Evolutionary conservation across 345 rosid genomes (phyloP), one percentile per base, ranked within the genome.

Genomic region (Pseudoturritis turrita): DNA sequence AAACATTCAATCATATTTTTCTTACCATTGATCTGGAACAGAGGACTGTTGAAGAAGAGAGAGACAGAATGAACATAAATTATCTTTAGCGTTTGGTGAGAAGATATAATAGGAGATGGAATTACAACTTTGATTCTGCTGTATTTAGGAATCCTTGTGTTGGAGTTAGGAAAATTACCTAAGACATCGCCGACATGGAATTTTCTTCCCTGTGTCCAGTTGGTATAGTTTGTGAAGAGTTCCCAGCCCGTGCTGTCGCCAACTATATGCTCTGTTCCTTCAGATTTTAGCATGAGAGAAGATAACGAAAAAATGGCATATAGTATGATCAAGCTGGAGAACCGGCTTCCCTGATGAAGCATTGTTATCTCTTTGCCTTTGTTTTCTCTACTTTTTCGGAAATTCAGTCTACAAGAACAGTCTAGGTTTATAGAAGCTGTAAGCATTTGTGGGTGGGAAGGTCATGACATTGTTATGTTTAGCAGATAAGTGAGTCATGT

Each of bases 161-260:
- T 47, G 9, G 56, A 67, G 17, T 28, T 67, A 59, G 14, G 21
- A 35, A 19, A 33, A 15, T 53, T 73, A 79, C 81, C 83, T 26
- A 81, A 72, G 78, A 58, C 52, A 43, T 80, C 83, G 7, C 78
- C 76, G 7, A 79, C 75, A 37, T 71, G 84, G 62, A 84, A 82
- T n/a, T 68, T 62, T 77, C 73, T 82, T 26, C 82, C 79, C 28
- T 41, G 68, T 33, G 78, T 62, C 83, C 86, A 79, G 86, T 75
- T 72, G 61, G 70, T 45, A 74, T 47, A 78, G 6, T 74, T 58
- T 14, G 56, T 61, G 28, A 71, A 3, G 23, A 68, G 63, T 18
- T 68, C 72, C 86, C 86, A 78, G 43, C 81, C 83, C 69, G 61
- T 8, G 65, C 62, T 58, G 62, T 72, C 83, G 14, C 81, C 83